Percentiles rank a stretch among this genome's conserved stretches.
Conservation (phyloP, 345 rosid species). For the Sisymbrium altissimum region DNA sequence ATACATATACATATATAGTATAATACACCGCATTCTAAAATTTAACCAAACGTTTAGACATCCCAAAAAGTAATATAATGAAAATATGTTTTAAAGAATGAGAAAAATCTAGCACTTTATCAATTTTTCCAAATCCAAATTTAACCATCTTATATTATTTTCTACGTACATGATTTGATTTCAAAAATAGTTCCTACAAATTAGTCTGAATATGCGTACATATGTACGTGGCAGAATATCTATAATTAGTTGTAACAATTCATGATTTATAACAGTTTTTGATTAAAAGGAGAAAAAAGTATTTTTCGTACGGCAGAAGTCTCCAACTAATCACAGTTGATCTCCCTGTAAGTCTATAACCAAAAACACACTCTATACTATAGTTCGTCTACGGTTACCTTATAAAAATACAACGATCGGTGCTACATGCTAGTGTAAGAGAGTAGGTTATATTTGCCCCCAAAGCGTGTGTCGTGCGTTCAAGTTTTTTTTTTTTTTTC, state of each 20-base stretch:
- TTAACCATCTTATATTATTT: neutral
- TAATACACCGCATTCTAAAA: neutral
- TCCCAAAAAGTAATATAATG: neutral
- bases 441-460: neutral
- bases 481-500: no score
- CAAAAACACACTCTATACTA: neutral
- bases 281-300: neutral
- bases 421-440: no score
- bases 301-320: neutral
- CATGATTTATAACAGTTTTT: neutral
- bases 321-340: constrained; percentile 18
- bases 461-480: neutral
- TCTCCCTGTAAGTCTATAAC: neutral
- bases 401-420: no score
- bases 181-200: neutral
- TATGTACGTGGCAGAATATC: neutral
- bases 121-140: neutral
- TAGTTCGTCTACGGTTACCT: neutral
- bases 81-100: neutral
- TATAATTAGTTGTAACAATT: neutral
- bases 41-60: constrained; percentile 4
- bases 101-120: neutral
- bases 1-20: no score
- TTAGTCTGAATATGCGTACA: neutral
- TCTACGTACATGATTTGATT: neutral